phyloP scores from a whole-genome alignment of 2,329 filamentous ascomycete genomes.

The Trichoderma semiorbis region DNA sequence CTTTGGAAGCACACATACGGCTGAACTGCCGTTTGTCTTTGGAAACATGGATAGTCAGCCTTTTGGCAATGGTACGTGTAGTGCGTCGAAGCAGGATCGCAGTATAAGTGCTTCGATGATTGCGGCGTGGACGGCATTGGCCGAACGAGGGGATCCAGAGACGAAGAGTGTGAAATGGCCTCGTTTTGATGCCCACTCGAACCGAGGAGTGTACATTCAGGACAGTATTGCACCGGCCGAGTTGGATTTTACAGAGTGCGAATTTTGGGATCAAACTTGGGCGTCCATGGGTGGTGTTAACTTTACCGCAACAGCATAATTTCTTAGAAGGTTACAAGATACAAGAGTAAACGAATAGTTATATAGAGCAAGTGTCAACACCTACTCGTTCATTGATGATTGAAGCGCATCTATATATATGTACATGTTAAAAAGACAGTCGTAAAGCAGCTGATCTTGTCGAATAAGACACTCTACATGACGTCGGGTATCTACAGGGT shows the following conservation, averaged over 20 bases:
- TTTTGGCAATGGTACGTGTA: not conserved
- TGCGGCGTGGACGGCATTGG: not conserved
- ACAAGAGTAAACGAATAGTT: not conserved
- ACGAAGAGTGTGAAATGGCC: not conserved
- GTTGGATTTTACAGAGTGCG: not conserved
- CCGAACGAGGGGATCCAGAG: not conserved
- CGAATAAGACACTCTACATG: not conserved
- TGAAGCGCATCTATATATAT: not conserved
- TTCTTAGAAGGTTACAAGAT: not conserved
- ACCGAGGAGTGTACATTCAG: not conserved
- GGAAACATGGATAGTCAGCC: not conserved
- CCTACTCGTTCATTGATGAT: not conserved
- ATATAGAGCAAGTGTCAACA: not conserved
- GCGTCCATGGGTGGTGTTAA: not conserved
- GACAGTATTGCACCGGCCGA: not conserved
- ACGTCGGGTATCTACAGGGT: conserved; percentile 14
- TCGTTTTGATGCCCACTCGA: not conserved
- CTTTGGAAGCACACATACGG: not conserved
- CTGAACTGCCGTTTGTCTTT: not conserved
- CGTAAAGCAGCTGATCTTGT: not conserved
- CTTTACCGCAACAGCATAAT: not conserved
- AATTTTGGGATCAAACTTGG: not conserved
- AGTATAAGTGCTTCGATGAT: not conserved
- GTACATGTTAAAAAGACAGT: not conserved
- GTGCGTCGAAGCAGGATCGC: not conserved